phyloP scores from a whole-genome alignment of 2,329 filamentous ascomycete genomes.

The Nemania abortiva region DNA sequence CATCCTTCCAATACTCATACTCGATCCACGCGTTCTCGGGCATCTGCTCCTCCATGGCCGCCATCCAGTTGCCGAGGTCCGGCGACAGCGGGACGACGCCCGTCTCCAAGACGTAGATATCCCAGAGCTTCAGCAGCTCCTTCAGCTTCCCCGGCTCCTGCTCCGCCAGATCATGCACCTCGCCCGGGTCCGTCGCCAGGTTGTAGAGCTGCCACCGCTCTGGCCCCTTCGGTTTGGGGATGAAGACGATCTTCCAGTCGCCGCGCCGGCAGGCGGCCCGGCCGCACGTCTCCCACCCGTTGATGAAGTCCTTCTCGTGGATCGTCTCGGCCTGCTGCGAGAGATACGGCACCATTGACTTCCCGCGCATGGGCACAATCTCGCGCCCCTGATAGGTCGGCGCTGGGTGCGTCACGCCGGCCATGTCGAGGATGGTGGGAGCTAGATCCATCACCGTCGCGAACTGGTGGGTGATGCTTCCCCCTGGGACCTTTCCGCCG shows the following conservation, averaged over 20 bases:
- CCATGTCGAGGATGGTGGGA: conserved; percentile 62
- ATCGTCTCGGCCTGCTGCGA: conserved; percentile 46
- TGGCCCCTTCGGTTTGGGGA: conserved; percentile 61
- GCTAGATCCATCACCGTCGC: conserved; percentile 65
- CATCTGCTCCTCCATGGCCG: conserved; percentile 73
- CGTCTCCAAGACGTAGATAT: conserved; percentile 62
- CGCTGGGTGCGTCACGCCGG: conserved; percentile 63
- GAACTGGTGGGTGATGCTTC: conserved; percentile 62
- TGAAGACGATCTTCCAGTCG: conserved; percentile 59
- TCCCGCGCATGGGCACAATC: conserved; percentile 52
- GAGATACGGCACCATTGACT: conserved; percentile 53
- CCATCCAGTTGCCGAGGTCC: conserved; percentile 68
- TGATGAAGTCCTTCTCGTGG: conserved; percentile 54
- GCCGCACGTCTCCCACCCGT: conserved; percentile 55
- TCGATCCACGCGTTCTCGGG: conserved; percentile 74
- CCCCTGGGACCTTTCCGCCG: conserved; percentile 44
- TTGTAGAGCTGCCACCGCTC: conserved; percentile 65
- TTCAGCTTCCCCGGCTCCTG: conserved; percentile 50
- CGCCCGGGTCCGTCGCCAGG: conserved; percentile 59
- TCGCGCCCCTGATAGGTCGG: conserved; percentile 58
- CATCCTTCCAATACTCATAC: conserved; percentile 70
- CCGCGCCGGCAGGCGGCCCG: conserved; percentile 53
- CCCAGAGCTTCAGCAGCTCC: conserved; percentile 53
- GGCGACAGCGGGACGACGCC: conserved; percentile 71
- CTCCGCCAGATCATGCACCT: conserved; percentile 56